Base-by-base conservation (phyloP, 176 grass and related monocot species). In the Bromus sterilis region DNA sequence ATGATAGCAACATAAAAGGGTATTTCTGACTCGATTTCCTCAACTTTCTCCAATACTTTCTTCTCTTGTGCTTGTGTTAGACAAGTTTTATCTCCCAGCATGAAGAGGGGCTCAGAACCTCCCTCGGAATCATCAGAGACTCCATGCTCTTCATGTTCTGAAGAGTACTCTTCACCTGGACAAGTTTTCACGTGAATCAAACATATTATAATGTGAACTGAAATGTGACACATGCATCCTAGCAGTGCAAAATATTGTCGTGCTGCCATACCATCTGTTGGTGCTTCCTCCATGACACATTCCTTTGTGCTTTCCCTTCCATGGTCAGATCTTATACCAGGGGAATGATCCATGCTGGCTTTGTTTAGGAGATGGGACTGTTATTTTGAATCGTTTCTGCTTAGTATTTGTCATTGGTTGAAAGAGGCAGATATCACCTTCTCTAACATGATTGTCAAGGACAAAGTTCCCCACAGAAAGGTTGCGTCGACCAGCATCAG, bases 1-100 rank as follows among this genome's bases (percentile, higher is more conserved):
- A 89, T 80, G 34, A 80, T 13, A 23, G 68, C 68, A 16, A 80
- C 86, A 29, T 78, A 88, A 67, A 88, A 8, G 8, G 86, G 76
- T 4, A 59, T 2, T 75, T 79, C 15, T 5, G 75, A 80, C 11
- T n/a, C 35, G 23, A 84, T 84, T 41, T 61, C 20, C 48, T 37
- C 9, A 12, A 80, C 76, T 84, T 43, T 65, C 48, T 88, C 34
- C 16, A 80, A 40, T 11, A 88, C 48, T 14, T 46, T 75, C 59
- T 56, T 83, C 75, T 83, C 34, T 2, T 88, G 86, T n/a, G 64
- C 35, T 82, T 15, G 28, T 39, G 85, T 70, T 53, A 82, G 73
- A 39, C 1, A 4, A 6, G 11, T 2, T 49, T 2, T 74, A 11
- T 7, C 32, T 58, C 80, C 11, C 56, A 83, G 1, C n/a, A 88